Evolutionary conservation across 176 grass and related monocot species (phyloP), one percentile per base, ranked within the genome.

Genomic region (Poa pratensis): DNA sequence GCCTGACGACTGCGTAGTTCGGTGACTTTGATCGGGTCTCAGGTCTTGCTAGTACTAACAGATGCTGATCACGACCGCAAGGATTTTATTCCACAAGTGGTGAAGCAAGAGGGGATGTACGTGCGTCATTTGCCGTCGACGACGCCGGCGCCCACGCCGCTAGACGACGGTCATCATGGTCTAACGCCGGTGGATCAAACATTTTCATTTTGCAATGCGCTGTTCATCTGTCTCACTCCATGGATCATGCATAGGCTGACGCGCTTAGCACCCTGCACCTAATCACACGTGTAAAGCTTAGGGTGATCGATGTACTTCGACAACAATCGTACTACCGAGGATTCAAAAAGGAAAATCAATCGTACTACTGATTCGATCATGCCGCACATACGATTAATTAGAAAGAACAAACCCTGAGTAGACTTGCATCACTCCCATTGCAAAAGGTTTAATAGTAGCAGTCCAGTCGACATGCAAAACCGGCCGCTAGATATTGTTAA

Each of bases 21-120:
- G 63, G 62, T n/a, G 79, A 78, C 64, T 90, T 86, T 63, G 73
- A 78, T 70, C 27, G 22, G 42, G 83, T 89, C 83, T 19, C 83
- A 15, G 62, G 77, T 83, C 70, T 50, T 48, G 70, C 88, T 52
- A 81, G 52, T 76, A 89, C 71, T 50, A 30, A 89, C 77, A 69
- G 9, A 57, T 15, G 7, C n/a, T 9, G 65, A 73, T 5, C 82
- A 42, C 48, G 50, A 59, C 15, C 2, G 6, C 61, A 6, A 9
- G 68, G 43, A 59, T 77, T 46, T 57, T 26, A 17, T 40, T 58
- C 17, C 45, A 19, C 67, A 55, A 64, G 75, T 73, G 58, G 48
- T 3, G 19, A 66, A 11, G 20, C 40, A 42, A 72, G 51, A 58
- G 48, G 69, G 13, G 59, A 1, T 57, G 45, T 40, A 34, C 18